phyloP scores from a whole-genome alignment of 306 rosid genomes.

The Sechiopsis laciniata region DNA sequence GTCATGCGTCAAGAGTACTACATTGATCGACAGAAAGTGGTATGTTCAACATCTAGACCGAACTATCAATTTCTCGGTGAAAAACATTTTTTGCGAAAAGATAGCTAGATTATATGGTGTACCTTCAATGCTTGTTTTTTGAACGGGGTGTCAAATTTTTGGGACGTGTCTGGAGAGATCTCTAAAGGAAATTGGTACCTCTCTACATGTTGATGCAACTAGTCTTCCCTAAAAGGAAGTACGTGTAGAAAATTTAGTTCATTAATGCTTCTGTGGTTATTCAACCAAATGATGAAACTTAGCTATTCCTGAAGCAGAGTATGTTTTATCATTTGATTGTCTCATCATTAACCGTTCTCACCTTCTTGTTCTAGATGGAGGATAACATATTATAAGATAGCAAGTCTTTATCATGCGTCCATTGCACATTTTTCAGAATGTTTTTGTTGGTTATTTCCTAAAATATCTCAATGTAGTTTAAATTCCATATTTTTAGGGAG shows the following conservation, averaged over 20 bases:
- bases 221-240: neutral
- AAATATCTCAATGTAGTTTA: too few relatives aligned
- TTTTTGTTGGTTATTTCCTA: too few relatives aligned
- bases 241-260: neutral
- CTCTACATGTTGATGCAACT: neutral
- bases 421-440: neutral
- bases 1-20: constrained; percentile 97
- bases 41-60: constrained; percentile 27
- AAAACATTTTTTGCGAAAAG: neutral
- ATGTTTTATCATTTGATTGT: neutral
- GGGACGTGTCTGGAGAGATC: neutral
- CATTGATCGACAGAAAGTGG: constrained; percentile 80
- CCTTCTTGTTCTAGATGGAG: neutral
- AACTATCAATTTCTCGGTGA: neutral
- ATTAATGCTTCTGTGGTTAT: neutral
- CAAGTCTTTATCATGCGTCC: neutral
- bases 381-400: neutral
- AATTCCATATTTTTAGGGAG: too few relatives aligned
- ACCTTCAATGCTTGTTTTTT: neutral
- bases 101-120: neutral
- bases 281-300: neutral
- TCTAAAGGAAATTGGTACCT: neutral
- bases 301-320: neutral
- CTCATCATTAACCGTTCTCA: neutral
- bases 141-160: neutral